Conservation (phyloP, 805 yeast species). For the Spathaspora sp. region DNA sequence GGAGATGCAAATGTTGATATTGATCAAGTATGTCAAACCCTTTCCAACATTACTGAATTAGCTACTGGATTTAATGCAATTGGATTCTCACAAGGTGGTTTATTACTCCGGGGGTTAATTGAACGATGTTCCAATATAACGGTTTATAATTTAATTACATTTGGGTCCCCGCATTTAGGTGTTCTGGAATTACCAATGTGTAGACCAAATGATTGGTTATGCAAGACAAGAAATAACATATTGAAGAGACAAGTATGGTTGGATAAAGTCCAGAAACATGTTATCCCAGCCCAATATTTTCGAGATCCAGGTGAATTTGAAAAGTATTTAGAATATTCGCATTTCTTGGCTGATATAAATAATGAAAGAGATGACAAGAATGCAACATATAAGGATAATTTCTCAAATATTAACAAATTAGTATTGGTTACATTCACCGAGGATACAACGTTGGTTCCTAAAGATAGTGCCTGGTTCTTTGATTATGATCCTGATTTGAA, state of each 20-base stretch:
- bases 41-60: slow-evolving; percentile 44
- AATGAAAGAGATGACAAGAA: slow-evolving; percentile 48
- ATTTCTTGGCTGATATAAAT: slow-evolving; percentile 61
- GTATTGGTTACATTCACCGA: slow-evolving; percentile 57
- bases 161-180: slow-evolving; percentile 83
- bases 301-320: slow-evolving; percentile 56
- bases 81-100: slow-evolving; percentile 83
- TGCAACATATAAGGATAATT: slow-evolving; percentile 37
- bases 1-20: slow-evolving; percentile 60
- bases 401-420: slow-evolving; percentile 45
- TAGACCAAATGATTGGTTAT: slow-evolving; percentile 51
- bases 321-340: slow-evolving; percentile 52
- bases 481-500: slow-evolving; percentile 49
- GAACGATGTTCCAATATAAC: slow-evolving; percentile 48
- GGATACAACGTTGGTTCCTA: slow-evolving; percentile 72
- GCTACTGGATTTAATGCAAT: slow-evolving; percentile 62
- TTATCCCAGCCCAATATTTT: slow-evolving; percentile 75
- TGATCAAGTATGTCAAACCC: slow-evolving; percentile 50
- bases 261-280: slow-evolving; percentile 48
- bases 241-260: slow-evolving; percentile 62
- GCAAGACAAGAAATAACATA: slow-evolving; percentile 50
- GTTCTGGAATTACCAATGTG: slow-evolving; percentile 66
- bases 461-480: slow-evolving; percentile 64
- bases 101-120: slow-evolving; percentile 65
- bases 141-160: slow-evolving; percentile 57